Evolutionary conservation across 2,329 filamentous ascomycete species (phyloP).

Genomic region (Pyricularia sp.): DNA sequence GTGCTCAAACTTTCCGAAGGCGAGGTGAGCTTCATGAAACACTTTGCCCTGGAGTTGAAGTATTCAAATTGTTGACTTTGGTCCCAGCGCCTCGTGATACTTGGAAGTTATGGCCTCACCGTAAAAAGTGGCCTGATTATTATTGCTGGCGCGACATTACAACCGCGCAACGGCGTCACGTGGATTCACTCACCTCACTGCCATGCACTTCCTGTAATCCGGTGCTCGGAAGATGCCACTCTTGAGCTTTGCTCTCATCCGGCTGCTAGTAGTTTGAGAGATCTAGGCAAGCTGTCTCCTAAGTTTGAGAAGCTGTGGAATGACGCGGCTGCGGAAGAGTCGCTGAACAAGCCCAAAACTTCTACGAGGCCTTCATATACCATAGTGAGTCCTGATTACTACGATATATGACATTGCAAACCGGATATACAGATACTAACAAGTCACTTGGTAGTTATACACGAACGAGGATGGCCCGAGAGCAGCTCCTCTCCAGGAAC

Average conservation of each 20-base stretch:
- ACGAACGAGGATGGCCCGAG: slow-evolving; percentile 43
- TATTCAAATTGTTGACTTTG: slow-evolving; percentile 8
- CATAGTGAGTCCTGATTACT: slow-evolving; percentile 3
- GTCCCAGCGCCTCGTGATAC: slow-evolving; percentile 46
- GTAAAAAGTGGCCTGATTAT: slow-evolving; percentile 54
- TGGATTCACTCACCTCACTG: slow-evolving; percentile 60
- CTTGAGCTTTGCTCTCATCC: slow-evolving; percentile 49
- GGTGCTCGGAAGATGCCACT: slow-evolving; percentile 36
- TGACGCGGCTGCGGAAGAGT: slow-evolving; percentile 18
- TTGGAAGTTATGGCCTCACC: slow-evolving; percentile 60
- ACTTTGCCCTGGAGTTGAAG: not conserved
- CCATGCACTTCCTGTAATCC: slow-evolving; percentile 59
- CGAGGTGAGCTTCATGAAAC: slow-evolving; percentile 30
- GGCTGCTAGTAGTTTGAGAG: slow-evolving; percentile 35
- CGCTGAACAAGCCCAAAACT: not conserved
- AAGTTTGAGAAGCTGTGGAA: slow-evolving; percentile 61
- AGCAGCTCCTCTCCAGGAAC: slow-evolving; percentile 38
- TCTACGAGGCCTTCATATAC: slow-evolving; percentile 7
- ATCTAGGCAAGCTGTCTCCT: slow-evolving; percentile 52
- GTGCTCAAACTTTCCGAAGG: slow-evolving; percentile 34
- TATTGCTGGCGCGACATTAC: slow-evolving; percentile 55
- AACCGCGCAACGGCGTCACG: slow-evolving; percentile 27
- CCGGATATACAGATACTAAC: not conserved
- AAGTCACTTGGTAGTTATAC: slow-evolving; percentile 32
- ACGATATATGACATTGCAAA: not conserved